phyloP scores from a whole-genome alignment of 257 asterid genomes.

The Cordia subcordata region DNA sequence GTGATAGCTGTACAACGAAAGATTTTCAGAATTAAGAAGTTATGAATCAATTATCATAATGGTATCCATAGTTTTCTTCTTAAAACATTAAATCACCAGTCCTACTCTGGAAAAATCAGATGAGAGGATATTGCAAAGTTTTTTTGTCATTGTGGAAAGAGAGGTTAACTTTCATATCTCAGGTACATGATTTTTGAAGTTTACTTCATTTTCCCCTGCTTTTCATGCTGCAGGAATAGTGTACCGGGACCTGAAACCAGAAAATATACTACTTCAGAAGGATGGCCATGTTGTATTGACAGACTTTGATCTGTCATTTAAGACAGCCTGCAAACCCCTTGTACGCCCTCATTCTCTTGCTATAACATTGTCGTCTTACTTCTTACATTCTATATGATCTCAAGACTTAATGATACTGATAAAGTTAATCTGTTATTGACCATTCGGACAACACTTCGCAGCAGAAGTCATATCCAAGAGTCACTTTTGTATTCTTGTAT shows the following conservation, averaged over 20 bases:
- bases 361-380: conserved; percentile 7
- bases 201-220: conserved; percentile 10
- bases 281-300: conserved; percentile 84
- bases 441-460: neutral
- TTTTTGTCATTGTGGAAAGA: too few species aligned
- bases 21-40: too few species aligned
- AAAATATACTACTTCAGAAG: conserved; percentile 78
- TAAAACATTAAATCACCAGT: too few species aligned
- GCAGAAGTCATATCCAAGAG: too few species aligned
- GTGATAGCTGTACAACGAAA: too few species aligned
- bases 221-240: conserved; percentile 64
- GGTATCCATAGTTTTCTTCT: too few species aligned
- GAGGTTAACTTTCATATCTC: conserved; percentile 8
- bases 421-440: neutral
- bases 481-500: too few species aligned
- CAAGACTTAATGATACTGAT: neutral
- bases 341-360: conserved; percentile 35
- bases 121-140: too few species aligned
- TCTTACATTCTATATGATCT: neutral
- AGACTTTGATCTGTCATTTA: conserved; percentile 89
- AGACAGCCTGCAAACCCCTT: conserved; percentile 79
- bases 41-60: too few species aligned
- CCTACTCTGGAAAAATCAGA: too few species aligned
- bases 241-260: conserved; percentile 95
- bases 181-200: conserved; percentile 10